phyloP scores from a whole-genome alignment of 495 filamentous ascomycete genomes.

The Ramalina peruviana region DNA sequence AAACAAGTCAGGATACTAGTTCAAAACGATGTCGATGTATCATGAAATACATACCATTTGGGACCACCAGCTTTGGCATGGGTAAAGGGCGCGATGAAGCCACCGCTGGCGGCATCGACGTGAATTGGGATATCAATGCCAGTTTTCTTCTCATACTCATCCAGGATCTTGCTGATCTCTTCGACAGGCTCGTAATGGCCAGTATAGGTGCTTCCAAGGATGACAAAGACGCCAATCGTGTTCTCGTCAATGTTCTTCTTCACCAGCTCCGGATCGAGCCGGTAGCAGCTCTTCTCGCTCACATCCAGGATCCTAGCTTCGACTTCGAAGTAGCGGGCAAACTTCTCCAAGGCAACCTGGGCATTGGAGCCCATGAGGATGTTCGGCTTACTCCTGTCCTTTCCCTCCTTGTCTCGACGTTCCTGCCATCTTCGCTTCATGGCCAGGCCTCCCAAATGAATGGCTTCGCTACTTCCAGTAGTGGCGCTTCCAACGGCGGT shows the following conservation, averaged over 20 bases:
- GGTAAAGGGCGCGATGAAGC: constrained; percentile 62
- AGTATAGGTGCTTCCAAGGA: constrained; percentile 61
- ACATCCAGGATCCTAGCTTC: constrained; percentile 59
- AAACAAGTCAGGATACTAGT: not conserved
- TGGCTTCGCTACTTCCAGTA: constrained; percentile 59
- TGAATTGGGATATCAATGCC: constrained; percentile 60
- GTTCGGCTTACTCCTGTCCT: constrained; percentile 50
- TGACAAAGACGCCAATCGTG: constrained; percentile 66
- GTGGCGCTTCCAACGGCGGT: constrained; percentile 60
- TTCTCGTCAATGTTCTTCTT: constrained; percentile 60
- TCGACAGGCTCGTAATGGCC: constrained; percentile 68
- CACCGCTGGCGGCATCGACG: constrained; percentile 59
- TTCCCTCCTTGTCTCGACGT: constrained; percentile 41
- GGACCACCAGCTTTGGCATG: constrained; percentile 41
- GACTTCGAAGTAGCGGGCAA: constrained; percentile 61
- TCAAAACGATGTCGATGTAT: not conserved
- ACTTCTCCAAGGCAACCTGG: constrained; percentile 64
- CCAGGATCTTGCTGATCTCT: constrained; percentile 48
- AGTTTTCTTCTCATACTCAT: constrained; percentile 48
- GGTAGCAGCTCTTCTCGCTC: constrained; percentile 43
- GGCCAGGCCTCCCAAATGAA: constrained; percentile 60
- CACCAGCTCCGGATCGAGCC: constrained; percentile 50
- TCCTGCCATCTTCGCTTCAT: constrained; percentile 75
- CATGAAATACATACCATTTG: constrained; percentile 35
- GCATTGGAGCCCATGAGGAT: constrained; percentile 70